Percentiles rank a stretch among this genome's conserved stretches.
Evolutionary conservation across 208 protist species (phyloP).

Genomic region (Novymonas esmeraldas): DNA sequence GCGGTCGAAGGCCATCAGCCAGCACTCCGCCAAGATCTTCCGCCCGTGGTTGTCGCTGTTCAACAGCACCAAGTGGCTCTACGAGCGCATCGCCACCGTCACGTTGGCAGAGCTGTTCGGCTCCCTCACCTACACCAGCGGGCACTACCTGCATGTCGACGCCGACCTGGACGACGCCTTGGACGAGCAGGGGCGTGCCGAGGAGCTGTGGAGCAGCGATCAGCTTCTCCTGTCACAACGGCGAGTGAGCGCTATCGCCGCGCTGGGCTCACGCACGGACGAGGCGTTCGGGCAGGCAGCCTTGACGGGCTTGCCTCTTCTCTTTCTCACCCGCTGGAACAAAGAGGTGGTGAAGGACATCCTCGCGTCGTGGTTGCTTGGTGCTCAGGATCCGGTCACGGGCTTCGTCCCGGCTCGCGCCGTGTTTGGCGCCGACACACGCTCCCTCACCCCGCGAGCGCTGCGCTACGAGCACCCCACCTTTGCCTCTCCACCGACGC

Average conservation of each 20-base stretch:
- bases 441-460: conserved; percentile 39
- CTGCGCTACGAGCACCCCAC: conserved; percentile 61
- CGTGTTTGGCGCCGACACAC: conserved; percentile 39
- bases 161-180: conserved; percentile 40
- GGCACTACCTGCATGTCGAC: conserved; percentile 55
- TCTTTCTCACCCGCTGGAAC: conserved; percentile 78
- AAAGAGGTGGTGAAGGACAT: conserved; percentile 81
- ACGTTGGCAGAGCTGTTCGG: conserved; percentile 66
- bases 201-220: conserved; percentile 14
- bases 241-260: conserved; percentile 41
- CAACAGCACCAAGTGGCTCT: conserved; percentile 46
- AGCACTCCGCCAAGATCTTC: conserved; percentile 58
- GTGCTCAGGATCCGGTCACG: conserved; percentile 54
- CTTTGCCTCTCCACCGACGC: conserved; percentile 58
- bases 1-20: conserved; percentile 63
- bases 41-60: conserved; percentile 48
- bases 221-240: conserved; percentile 29
- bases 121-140: conserved; percentile 49
- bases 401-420: conserved; percentile 72
- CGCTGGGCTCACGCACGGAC: conserved; percentile 69
- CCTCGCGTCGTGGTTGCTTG: conserved; percentile 75
- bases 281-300: conserved; percentile 61
- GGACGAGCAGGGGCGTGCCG: conserved; percentile 41
- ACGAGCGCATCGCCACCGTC: conserved; percentile 43
- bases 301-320: conserved; percentile 68